A percentile compares a stretch with the other conserved stretches of the same genome.
Conservation (phyloP, 2,329 filamentous ascomycete genomes). For the Penicillium sp. region DNA sequence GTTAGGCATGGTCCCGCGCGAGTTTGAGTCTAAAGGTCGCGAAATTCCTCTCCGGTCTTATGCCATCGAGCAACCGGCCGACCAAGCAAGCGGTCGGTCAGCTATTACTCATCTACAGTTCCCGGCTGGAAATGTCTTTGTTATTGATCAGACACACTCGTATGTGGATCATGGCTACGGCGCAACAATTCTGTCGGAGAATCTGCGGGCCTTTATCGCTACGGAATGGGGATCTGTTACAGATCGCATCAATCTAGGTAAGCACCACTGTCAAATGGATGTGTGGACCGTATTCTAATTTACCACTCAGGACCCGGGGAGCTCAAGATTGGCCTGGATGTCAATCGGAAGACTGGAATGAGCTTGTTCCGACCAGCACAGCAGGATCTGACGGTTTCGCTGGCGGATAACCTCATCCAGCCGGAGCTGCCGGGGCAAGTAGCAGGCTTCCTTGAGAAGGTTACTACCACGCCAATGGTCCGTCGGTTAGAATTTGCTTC, state of each 20-base stretch:
- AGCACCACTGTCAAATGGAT: conserved; percentile 15
- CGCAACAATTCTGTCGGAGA: conserved; percentile 72
- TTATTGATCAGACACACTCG: conserved; percentile 69
- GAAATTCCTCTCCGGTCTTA: conserved; percentile 68
- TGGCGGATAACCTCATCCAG: conserved; percentile 66
- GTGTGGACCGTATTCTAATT: conserved; percentile 12
- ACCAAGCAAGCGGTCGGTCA: conserved; percentile 30
- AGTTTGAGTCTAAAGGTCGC: conserved; percentile 68
- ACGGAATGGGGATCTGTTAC: conserved; percentile 75
- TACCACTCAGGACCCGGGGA: conserved; percentile 61
- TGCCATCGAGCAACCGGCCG: conserved; percentile 55
- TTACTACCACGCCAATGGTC: conserved; percentile 62
- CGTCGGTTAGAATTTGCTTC: conserved; percentile 70
- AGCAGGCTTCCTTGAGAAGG: conserved; percentile 59
- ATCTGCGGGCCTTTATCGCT: conserved; percentile 71
- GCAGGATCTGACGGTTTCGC: conserved; percentile 71
- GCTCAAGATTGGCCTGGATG: conserved; percentile 64
- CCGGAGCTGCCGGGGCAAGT: conserved; percentile 65
- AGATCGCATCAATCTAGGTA: conserved; percentile 76
- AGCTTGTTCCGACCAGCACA: conserved; percentile 71
- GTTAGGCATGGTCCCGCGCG: conserved; percentile 67
- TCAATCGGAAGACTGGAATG: conserved; percentile 61
- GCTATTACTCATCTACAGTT: conserved; percentile 38
- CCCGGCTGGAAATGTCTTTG: conserved; percentile 40
- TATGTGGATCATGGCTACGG: conserved; percentile 57